Evolutionary conservation across 768 basidiomycete species (phyloP).

Genomic region (Termitomyces sp.): DNA sequence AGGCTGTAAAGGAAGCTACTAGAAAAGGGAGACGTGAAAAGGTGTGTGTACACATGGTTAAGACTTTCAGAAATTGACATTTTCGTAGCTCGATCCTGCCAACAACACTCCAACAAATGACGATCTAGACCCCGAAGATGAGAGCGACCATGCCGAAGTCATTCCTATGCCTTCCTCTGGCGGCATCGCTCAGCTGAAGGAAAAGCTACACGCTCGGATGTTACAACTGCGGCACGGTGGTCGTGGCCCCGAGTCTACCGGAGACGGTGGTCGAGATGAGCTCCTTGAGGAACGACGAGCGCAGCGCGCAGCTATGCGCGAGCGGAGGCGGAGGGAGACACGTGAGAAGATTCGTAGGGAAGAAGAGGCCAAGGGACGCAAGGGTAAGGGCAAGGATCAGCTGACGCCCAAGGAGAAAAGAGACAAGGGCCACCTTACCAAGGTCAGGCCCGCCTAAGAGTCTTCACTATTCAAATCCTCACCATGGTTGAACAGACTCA

Average conservation of each 20-base stretch:
- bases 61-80: background rate
- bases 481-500: slow-evolving; percentile 47
- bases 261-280: slow-evolving; percentile 65
- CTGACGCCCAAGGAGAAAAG: slow-evolving; percentile 27
- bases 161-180: slow-evolving; percentile 66
- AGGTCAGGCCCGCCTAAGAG: slow-evolving; percentile 40
- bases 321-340: slow-evolving; percentile 81
- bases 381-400: slow-evolving; percentile 45
- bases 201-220: slow-evolving; percentile 77
- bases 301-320: slow-evolving; percentile 80
- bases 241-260: slow-evolving; percentile 19
- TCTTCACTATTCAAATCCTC: slow-evolving; percentile 5
- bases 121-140: slow-evolving; percentile 37
- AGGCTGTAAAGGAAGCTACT: slow-evolving; percentile 83
- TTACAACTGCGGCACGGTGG: slow-evolving; percentile 57
- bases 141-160: slow-evolving; percentile 34
- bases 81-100: slow-evolving; percentile 81
- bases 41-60: slow-evolving; percentile 37
- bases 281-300: slow-evolving; percentile 76
- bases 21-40: slow-evolving; percentile 89
- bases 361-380: slow-evolving; percentile 55
- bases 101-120: slow-evolving; percentile 53
- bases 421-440: slow-evolving; percentile 45
- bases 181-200: slow-evolving; percentile 62
- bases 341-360: slow-evolving; percentile 76